Evolutionary conservation across 768 basidiomycete species (phyloP), one percentile per base, ranked within the genome.

Genomic region (Mycena amicta): DNA sequence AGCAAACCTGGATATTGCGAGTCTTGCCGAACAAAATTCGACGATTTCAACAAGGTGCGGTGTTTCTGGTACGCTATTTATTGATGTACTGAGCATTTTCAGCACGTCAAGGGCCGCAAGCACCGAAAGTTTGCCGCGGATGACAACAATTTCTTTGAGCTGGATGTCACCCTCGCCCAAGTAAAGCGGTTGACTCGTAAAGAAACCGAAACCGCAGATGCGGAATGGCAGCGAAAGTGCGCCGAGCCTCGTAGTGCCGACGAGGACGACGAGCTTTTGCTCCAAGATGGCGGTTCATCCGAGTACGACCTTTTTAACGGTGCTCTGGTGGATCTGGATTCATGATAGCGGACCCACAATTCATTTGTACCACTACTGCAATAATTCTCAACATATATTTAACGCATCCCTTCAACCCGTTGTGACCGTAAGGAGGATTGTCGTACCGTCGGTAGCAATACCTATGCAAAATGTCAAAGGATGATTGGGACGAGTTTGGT

Each of bases 1-100:
- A 85, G 82, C 61, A 98, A 97, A 67, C 90, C 95, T 4, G 97
- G 97, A 4, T 98, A 98, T 73, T 99, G 97, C 72, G 97, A 99
- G 73, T 95, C 94, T 70, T 99, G 97, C 72, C 84, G 96, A 37
- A 68, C 81, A 55, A 93, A 93, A 72, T 99, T 95, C 68, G 87
- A 89, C 0, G 89, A 96, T 72, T 96, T 98, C 66, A 83, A 84
- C 60, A 73, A 77, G 64, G 96, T 97, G 66, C 13, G 6, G 22
- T 68, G 87, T 79, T 37, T 25, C 26, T 57, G 23, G 30, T 51
- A 28, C 31, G 6, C 27, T 20, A 8, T 56, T 54, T 31, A 29
- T 60, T 20, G 53, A 31, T 45, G 2, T 40, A 54, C 56, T 27
- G 51, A 41, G 45, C 13, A 16, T 53, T 47, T 50, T 5, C 65